These are phyloP conservation scores for Apiotrichum siamense DNA, from an alignment of 1,284 basidiomycete species.

Conservation along the genomic window DNA sequence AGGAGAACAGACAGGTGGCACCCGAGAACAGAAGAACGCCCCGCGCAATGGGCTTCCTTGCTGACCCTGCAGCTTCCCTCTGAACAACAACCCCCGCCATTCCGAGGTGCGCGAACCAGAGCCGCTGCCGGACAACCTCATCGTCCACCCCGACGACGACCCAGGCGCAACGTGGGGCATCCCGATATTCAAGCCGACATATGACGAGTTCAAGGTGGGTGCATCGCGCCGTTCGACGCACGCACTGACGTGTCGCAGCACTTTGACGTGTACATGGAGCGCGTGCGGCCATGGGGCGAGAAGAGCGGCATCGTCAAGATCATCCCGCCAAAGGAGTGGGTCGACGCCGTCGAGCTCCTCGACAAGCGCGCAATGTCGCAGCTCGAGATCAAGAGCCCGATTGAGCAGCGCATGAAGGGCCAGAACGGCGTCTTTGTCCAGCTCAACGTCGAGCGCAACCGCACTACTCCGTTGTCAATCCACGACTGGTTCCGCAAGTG, in stretches of 20 bases:
- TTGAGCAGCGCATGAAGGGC: slow-evolving; percentile 86
- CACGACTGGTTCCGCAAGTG: slow-evolving; percentile 85
- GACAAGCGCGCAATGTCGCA: slow-evolving; percentile 58
- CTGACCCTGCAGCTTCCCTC: slow-evolving; percentile 13
- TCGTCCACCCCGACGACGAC: slow-evolving; percentile 62
- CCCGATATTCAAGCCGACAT: slow-evolving; percentile 85
- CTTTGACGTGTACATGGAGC: slow-evolving; percentile 81
- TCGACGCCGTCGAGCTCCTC: slow-evolving; percentile 62
- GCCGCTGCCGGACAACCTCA: slow-evolving; percentile 9
- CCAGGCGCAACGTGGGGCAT: slow-evolving; percentile 78
- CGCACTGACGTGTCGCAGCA: slow-evolving; percentile 49
- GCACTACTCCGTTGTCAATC: slow-evolving; percentile 60
- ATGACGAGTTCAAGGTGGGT: slow-evolving; percentile 65
- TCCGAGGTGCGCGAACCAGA: slow-evolving; percentile 12
- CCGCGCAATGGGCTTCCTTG: too few species aligned
- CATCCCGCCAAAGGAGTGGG: slow-evolving; percentile 88
- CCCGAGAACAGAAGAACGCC: too few species aligned
- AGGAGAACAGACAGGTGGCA: not conserved
- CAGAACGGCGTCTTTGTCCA: slow-evolving; percentile 79
- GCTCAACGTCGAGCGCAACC: slow-evolving; percentile 83
- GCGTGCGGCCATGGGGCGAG: slow-evolving; percentile 78
- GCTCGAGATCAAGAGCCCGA: slow-evolving; percentile 73
- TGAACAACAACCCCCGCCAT: slow-evolving; percentile 14
- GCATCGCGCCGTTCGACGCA: not conserved
- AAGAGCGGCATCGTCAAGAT: slow-evolving; percentile 87